phyloP scores from a whole-genome alignment of 1,284 basidiomycete species.

The Puccinia horiana region DNA sequence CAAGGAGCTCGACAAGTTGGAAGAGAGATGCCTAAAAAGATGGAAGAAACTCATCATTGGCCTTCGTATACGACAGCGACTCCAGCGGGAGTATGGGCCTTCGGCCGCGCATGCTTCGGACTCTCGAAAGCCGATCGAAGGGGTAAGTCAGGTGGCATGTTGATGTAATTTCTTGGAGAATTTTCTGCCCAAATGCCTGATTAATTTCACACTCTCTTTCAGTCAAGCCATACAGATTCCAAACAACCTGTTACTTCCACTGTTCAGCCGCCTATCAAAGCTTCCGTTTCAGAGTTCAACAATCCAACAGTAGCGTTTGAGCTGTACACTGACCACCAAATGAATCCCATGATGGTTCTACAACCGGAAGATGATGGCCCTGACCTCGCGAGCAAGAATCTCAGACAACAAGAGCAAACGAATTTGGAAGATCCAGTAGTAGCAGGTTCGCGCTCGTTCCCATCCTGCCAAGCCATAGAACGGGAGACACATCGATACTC shows the following conservation, averaged over 20 bases:
- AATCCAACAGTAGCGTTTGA: constrained; percentile 2
- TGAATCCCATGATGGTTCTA: constrained; percentile 21
- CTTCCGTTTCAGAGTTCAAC: background rate
- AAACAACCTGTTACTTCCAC: background rate
- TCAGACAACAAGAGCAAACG: background rate
- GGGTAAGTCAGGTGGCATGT: constrained; percentile 12
- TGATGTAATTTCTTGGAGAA: background rate
- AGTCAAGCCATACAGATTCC: background rate
- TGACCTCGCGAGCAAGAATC: background rate
- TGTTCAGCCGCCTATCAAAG: background rate
- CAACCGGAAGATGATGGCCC: background rate
- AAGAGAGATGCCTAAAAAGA: constrained; percentile 79
- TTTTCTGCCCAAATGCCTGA: background rate
- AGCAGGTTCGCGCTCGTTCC: background rate
- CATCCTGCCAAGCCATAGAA: background rate
- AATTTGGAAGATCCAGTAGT: background rate
- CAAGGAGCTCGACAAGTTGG: constrained; percentile 72
- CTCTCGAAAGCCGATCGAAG: constrained; percentile 26
- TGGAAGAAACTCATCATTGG: constrained; percentile 89
- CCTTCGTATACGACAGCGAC: constrained; percentile 75
- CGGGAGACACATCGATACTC: background rate
- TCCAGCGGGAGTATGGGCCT: constrained; percentile 73
- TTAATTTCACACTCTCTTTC: background rate
- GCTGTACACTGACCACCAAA: constrained; percentile 38
- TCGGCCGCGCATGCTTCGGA: constrained; percentile 52